Evolutionary conservation across 2,329 filamentous ascomycete species (phyloP), one percentile per base, ranked within the genome.

Genomic region (Elsinoe arachidis): DNA sequence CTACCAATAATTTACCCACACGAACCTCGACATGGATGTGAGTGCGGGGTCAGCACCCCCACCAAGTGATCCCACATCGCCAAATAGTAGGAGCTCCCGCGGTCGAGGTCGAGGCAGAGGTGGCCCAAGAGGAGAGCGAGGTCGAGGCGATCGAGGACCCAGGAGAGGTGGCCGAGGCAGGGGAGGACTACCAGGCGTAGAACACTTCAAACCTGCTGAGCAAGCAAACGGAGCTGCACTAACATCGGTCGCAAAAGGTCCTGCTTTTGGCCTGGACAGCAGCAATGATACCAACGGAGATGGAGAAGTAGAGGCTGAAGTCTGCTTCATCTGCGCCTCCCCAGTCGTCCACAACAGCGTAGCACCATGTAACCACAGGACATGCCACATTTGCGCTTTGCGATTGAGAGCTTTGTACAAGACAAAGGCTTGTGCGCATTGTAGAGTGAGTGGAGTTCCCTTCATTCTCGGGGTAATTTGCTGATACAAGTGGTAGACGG

Each of bases 281-380:
- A 33, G 41, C 9, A 58, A 51, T 34, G 58, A 53, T 38, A 34
- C 51, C 15, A 26, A 30, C 23, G 60, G 39, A 33, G 63, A 57
- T 7, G 71, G 71, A 49, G 65, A 67, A 55, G 64, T 65, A 35
- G 69, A 72, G 56, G 85, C 79, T 23, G 90, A 96, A 61, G 81
- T 96, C 60, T 99, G 93, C 81, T 97, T 97, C 73, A 99, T 99
- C 68, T 99, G 93, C 73, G 92, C 93, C 58, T 96, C 91, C 63
- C 83, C 86, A 1, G 86, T 99, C 49, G 83, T 87, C 51, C 90
- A 97, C 75, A 85, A 89, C 65, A 87, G 91, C 9, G 84, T 99
- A 62, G 85, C 91, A 33, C 92, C 93, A 17, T 99, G 93, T 74
- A 97, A 96, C 72, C 93, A 99, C 74, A 82, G 88, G 58, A 96